Evolutionary conservation across 2,329 filamentous ascomycete species (phyloP).

Genomic region (Sporothrix inflata): DNA sequence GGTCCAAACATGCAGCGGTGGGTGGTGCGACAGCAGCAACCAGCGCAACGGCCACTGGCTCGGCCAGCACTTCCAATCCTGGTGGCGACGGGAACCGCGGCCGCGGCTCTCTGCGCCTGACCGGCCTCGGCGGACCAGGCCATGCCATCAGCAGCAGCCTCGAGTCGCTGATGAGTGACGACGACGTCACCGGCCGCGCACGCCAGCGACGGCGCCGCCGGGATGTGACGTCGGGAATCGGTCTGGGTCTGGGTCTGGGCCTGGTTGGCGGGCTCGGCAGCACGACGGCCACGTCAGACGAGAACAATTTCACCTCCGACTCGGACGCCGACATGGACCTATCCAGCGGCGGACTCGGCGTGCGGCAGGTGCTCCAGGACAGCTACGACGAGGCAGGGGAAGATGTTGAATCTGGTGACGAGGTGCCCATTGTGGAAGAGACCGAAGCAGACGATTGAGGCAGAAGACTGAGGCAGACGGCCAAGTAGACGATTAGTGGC

Average conservation of each 20-base stretch:
- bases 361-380: neutral
- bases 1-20: neutral
- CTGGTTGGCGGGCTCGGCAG: constrained; percentile 8
- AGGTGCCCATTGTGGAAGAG: neutral
- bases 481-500: neutral
- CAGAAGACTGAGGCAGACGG: neutral
- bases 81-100: neutral
- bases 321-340: constrained; percentile 19
- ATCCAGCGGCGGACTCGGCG: constrained; percentile 16
- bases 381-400: constrained; percentile 4
- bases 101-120: neutral
- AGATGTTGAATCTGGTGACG: neutral
- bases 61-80: neutral
- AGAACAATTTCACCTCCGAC: constrained; percentile 20
- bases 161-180: constrained; percentile 29
- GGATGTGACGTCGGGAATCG: neutral
- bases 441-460: neutral
- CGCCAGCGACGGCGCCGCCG: neutral
- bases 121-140: neutral
- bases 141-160: constrained; percentile 27
- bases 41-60: neutral
- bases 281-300: constrained; percentile 32
- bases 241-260: neutral
- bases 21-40: neutral
- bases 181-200: neutral